phyloP scores from a whole-genome alignment of 2,329 filamentous ascomycete genomes.

The Monosporascus cannonballus region DNA sequence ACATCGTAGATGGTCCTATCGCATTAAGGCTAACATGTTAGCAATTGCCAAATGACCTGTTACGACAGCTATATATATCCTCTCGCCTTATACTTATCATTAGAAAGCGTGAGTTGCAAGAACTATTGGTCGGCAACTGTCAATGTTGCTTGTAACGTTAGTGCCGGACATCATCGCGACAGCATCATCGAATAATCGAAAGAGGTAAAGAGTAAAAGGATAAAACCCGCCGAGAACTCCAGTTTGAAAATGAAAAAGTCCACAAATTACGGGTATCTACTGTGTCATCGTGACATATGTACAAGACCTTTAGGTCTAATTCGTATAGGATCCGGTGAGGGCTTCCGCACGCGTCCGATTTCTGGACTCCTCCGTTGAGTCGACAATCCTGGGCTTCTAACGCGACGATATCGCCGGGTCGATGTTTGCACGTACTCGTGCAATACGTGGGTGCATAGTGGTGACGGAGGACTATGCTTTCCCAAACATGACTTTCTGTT shows the following conservation, averaged over 20 bases:
- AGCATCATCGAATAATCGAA: background rate
- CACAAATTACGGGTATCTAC: slow-evolving; percentile 19
- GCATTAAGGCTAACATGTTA: no score
- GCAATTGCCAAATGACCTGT: no score
- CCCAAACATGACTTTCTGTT: slow-evolving; percentile 17
- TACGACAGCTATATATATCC: no score
- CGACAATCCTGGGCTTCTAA: slow-evolving; percentile 27
- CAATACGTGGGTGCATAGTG: slow-evolving; percentile 10
- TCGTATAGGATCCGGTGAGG: slow-evolving; percentile 33
- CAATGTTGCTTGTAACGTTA: no score
- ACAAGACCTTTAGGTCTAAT: slow-evolving; percentile 34
- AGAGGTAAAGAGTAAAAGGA: background rate
- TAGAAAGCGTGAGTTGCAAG: no score
- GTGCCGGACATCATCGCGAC: background rate
- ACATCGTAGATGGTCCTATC: no score
- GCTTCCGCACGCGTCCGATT: slow-evolving; percentile 43
- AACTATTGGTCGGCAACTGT: no score
- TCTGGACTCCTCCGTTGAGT: slow-evolving; percentile 40
- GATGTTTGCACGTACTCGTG: slow-evolving; percentile 15
- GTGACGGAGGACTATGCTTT: slow-evolving; percentile 27
- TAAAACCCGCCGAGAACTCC: background rate
- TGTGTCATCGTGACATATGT: slow-evolving; percentile 26
- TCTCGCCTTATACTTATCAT: no score
- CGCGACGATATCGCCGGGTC: slow-evolving; percentile 25
- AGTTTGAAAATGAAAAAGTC: slow-evolving; percentile 5